phyloP scores from a whole-genome alignment of 1,284 basidiomycete species.

The Marasmius tenuissimus region DNA sequence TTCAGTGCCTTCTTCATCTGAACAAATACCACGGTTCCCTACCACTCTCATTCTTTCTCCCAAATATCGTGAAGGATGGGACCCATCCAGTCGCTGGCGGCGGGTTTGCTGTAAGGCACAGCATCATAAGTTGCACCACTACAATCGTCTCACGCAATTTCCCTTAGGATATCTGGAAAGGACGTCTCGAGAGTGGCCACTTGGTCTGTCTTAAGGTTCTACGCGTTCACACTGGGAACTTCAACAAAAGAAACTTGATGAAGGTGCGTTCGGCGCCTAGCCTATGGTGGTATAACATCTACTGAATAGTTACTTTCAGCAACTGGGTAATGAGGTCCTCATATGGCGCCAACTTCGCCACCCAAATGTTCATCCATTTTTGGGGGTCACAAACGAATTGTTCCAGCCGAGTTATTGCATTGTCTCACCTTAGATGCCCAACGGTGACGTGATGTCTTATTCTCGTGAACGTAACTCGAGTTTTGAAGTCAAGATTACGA shows the following conservation, averaged over 20 bases:
- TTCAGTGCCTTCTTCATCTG: constrained; percentile 1
- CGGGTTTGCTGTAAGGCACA: constrained; percentile 3
- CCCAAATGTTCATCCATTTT: constrained; percentile 14
- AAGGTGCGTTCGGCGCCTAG: not conserved
- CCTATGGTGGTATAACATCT: no score
- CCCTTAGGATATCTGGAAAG: constrained; percentile 10
- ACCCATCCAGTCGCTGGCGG: constrained; percentile 6
- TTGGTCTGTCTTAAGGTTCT: not conserved
- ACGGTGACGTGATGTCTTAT: constrained; percentile 12
- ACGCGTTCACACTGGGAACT: not conserved
- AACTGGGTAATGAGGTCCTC: constrained; percentile 12
- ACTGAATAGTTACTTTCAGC: constrained; percentile 1
- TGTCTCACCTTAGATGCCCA: constrained; percentile 17
- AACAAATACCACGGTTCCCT: not conserved
- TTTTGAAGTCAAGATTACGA: not conserved
- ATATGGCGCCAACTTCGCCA: constrained; percentile 17
- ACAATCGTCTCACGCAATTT: no score
- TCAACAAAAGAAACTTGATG: not conserved
- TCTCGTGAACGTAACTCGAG: not conserved
- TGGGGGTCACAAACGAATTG: constrained; percentile 11
- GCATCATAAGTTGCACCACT: not conserved
- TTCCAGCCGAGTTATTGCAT: constrained; percentile 9
- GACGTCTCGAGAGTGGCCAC: not conserved
- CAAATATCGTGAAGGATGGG: not conserved
- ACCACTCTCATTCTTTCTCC: not conserved